Percentiles rank a stretch among this genome's conserved stretches.
phyloP scores from a whole-genome alignment of 441 rosid species.

The Populus trichocarpa region DNA sequence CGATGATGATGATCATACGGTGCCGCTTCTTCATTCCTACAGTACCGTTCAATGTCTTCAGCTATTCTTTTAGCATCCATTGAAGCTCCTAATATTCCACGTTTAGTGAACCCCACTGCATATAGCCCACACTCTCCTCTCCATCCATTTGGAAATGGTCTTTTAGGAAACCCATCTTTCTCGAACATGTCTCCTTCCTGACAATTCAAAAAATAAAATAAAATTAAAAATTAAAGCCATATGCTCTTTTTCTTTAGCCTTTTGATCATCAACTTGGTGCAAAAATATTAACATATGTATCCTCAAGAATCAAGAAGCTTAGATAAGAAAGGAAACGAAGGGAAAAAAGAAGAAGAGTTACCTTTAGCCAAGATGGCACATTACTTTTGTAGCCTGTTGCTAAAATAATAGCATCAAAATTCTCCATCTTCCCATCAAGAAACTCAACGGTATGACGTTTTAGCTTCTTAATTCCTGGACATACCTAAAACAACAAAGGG shows the following conservation, averaged over 20 bases:
- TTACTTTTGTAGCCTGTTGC: slow-evolving; percentile 92
- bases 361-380: slow-evolving; percentile 87
- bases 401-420: slow-evolving; percentile 70
- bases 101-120: slow-evolving; percentile 77
- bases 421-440: slow-evolving; percentile 56
- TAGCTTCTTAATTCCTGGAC: slow-evolving; percentile 51
- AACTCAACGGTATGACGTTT: slow-evolving; percentile 53
- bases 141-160: slow-evolving; percentile 74
- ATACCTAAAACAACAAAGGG: slow-evolving; percentile 40
- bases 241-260: neutral
- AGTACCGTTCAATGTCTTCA: slow-evolving; percentile 45
- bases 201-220: slow-evolving; percentile 1
- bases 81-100: slow-evolving; percentile 76
- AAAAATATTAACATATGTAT: neutral
- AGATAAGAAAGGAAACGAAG: neutral
- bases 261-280: neutral
- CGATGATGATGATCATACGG: slow-evolving; percentile 11
- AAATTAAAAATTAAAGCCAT: neutral
- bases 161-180: slow-evolving; percentile 65
- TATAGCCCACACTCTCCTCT: slow-evolving; percentile 72
- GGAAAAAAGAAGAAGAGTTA: slow-evolving; percentile 14
- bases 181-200: slow-evolving; percentile 71
- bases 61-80: slow-evolving; percentile 64
- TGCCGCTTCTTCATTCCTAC: slow-evolving; percentile 29
- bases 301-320: slow-evolving; percentile 8